Percentiles rank a stretch among this genome's conserved stretches.
phyloP scores from a whole-genome alignment of 192 early-diverging fungal species.

The Coemansia sp. region DNA sequence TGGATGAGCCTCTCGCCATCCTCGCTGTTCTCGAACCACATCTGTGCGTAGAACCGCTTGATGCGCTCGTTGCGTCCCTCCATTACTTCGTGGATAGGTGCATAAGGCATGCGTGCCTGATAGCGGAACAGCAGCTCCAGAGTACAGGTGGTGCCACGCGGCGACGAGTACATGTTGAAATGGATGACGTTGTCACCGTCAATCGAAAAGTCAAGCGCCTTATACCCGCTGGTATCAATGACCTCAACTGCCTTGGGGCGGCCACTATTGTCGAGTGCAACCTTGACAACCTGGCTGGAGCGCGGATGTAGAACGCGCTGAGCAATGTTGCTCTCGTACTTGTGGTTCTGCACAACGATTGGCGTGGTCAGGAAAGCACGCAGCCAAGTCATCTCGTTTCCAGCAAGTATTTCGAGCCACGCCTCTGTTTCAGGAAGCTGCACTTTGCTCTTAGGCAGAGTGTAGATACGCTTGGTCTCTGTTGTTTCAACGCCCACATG shows the following conservation, averaged over 20 bases:
- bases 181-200: slow-evolving; percentile 55
- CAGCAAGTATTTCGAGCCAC: slow-evolving; percentile 64
- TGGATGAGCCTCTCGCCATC: slow-evolving; percentile 8
- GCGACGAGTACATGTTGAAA: slow-evolving; percentile 60
- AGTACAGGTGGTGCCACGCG: slow-evolving; percentile 61
- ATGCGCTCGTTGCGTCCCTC: slow-evolving; percentile 74
- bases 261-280: slow-evolving; percentile 45
- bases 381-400: slow-evolving; percentile 76
- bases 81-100: slow-evolving; percentile 73
- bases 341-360: slow-evolving; percentile 76
- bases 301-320: slow-evolving; percentile 67
- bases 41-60: slow-evolving; percentile 57
- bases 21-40: slow-evolving; percentile 22
- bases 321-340: slow-evolving; percentile 64
- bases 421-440: slow-evolving; percentile 18
- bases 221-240: slow-evolving; percentile 59
- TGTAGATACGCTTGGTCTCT: slow-evolving; percentile 23
- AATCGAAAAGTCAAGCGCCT: slow-evolving; percentile 61
- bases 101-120: slow-evolving; percentile 70
- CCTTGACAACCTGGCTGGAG: slow-evolving; percentile 54
- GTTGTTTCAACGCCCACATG: slow-evolving; percentile 17
- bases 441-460: slow-evolving; percentile 11
- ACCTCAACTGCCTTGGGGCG: slow-evolving; percentile 51
- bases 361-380: slow-evolving; percentile 77
- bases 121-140: slow-evolving; percentile 83